phyloP scores from a whole-genome alignment of 371 early-diverging fungal species.

The Mycotypha africana region DNA sequence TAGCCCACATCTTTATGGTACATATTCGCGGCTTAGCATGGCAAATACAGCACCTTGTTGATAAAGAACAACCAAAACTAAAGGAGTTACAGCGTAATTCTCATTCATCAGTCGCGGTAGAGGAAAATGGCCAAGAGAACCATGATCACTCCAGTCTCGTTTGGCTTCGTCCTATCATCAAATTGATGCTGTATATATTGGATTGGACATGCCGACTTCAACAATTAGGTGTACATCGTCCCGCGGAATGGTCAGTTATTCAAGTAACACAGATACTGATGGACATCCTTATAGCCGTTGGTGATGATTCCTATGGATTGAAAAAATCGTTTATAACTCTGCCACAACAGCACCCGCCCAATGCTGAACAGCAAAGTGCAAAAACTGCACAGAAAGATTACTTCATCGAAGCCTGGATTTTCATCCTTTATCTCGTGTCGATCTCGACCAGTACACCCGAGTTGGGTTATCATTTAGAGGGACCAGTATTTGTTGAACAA shows the following conservation, averaged over 20 bases:
- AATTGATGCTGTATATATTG: slow-evolving; percentile 6
- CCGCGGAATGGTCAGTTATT: slow-evolving; percentile 6
- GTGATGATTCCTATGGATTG: slow-evolving; percentile 1
- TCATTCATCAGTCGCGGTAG: no score
- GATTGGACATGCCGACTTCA: slow-evolving; percentile 20
- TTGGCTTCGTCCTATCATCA: slow-evolving; percentile 8
- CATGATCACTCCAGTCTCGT: no score
- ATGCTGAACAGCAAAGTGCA: no score
- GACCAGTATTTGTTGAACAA: slow-evolving; percentile 3
- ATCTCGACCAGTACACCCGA: slow-evolving; percentile 1
- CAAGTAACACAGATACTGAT: slow-evolving; percentile 5
- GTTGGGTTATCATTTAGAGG: slow-evolving; percentile 8
- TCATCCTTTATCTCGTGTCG: slow-evolving; percentile 12
- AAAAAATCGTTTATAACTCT: no score
- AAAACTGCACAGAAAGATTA: slow-evolving; percentile 3
- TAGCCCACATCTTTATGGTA: not conserved
- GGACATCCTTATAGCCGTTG: slow-evolving; percentile 10
- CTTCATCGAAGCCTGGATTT: slow-evolving; percentile 14
- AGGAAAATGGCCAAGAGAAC: no score
- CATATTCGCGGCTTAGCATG: slow-evolving; percentile 1
- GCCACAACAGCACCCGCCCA: no score
- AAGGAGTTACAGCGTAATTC: no score
- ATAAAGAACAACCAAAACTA: not conserved
- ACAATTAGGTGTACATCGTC: slow-evolving; percentile 6
- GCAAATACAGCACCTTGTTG: not conserved